Evolutionary conservation across 805 yeast species (phyloP).

Genomic region (Sugiyamaella qingdaonensis): DNA sequence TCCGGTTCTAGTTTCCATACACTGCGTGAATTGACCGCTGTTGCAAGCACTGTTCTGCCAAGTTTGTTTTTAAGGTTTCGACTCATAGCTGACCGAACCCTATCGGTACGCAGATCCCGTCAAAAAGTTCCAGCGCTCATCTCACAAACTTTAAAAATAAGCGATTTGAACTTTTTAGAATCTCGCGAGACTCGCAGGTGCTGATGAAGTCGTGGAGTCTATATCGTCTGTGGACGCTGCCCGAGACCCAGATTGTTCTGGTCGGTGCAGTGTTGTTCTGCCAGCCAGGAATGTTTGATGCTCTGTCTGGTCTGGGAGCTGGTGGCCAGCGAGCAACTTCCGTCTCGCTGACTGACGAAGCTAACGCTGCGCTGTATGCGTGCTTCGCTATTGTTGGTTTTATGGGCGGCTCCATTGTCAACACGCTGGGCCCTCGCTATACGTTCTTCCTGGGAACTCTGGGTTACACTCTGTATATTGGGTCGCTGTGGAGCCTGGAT

Average conservation of each 20-base stretch:
- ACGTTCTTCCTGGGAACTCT: slow-evolving; percentile 45
- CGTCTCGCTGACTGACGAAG: slow-evolving; percentile 25
- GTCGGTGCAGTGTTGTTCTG: slow-evolving; percentile 19
- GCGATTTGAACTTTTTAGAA: background rate
- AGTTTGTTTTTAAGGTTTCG: no score
- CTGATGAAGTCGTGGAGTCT: background rate
- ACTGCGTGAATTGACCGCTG: no score
- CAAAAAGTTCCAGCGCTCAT: background rate
- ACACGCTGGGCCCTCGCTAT: slow-evolving; percentile 18
- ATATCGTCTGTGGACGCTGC: slow-evolving; percentile 10
- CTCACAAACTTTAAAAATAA: background rate
- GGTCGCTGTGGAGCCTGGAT: slow-evolving; percentile 44
- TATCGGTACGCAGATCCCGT: background rate
- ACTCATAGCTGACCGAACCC: background rate
- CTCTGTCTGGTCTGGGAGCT: slow-evolving; percentile 30
- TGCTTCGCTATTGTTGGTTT: slow-evolving; percentile 27
- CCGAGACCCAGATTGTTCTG: slow-evolving; percentile 15
- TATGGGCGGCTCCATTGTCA: slow-evolving; percentile 30
- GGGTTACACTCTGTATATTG: slow-evolving; percentile 48
- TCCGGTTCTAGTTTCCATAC: no score
- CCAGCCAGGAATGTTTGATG: slow-evolving; percentile 32
- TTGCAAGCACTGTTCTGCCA: no score
- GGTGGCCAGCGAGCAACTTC: slow-evolving; percentile 28
- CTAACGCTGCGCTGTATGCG: slow-evolving; percentile 29
- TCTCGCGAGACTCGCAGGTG: no score